Base-by-base conservation (phyloP, 768 basidiomycete genomes). In the Tricholoma sp. region DNA sequence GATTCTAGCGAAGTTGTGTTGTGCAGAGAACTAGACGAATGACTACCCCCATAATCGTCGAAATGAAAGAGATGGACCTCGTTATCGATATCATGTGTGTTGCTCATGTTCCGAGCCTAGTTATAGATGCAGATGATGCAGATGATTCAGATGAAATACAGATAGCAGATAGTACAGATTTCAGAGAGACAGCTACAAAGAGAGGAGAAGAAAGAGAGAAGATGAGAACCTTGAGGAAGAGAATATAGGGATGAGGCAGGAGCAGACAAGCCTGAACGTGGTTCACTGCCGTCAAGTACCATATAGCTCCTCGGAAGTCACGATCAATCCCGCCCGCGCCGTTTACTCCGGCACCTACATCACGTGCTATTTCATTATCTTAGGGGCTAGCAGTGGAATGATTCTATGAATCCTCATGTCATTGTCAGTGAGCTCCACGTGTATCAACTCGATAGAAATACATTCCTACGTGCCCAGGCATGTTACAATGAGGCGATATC, bases 61-160 rank as follows among this genome's bases (percentile, higher is more conserved):
- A 81, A 80, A 54, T 76, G 73, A 65, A 81, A 80, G 65, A 84
- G 61, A 45, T 74, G 63, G 60, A 77, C 75, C 53, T 78, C 74
- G 75, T 79, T 80, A 81, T 84, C 80, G 78, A 73, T 74, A 65
- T 67, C 73, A 78, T 76, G 68, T 62, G 66, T 62, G 72, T 70
- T 71, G 67, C 65, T 66, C 67, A 68, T 66, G 59, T 59, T 50
- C 53, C 61, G 50, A 56, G 55, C 56, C 60, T 55, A 54, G 24
- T 24, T 24, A 24, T 24, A 24, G 24, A 24, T 24, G 24, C 4
- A 24, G 24, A n/a, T n/a, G n/a, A n/a, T n/a, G n/a, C n/a, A 24
- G 24, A 24, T 51, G 41, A 18, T 18, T 18, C 29, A 49, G 47
- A 49, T 49, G 29, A 49, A 49, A 17, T 49, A 49, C 47, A 49